phyloP scores from a whole-genome alignment of 768 basidiomycete genomes.

The Collybia nuda region DNA sequence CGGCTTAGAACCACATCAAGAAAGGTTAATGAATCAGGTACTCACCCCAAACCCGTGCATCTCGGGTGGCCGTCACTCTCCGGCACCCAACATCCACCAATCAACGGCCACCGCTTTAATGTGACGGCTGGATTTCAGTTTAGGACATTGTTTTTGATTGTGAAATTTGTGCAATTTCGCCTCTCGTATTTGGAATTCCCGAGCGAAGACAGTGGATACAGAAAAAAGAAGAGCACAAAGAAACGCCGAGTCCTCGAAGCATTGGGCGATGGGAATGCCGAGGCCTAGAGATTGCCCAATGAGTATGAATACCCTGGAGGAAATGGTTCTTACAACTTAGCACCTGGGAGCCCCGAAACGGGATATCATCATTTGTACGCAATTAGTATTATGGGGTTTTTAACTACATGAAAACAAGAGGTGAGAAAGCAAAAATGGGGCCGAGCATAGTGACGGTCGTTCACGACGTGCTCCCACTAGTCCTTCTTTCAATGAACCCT shows the following conservation, averaged over 20 bases:
- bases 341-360: no score
- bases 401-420: background rate
- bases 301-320: no score
- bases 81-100: background rate
- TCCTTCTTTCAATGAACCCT: slow-evolving; percentile 77
- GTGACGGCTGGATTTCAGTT: slow-evolving; percentile 33
- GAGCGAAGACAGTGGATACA: no score
- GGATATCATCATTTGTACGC: no score
- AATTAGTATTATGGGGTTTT: slow-evolving; percentile 42
- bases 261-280: no score
- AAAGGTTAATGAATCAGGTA: background rate
- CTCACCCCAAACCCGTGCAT: slow-evolving; percentile 5
- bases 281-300: no score
- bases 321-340: no score
- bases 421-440: background rate
- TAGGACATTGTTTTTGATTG: slow-evolving; percentile 41
- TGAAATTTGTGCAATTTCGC: no score
- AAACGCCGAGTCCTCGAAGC: background rate
- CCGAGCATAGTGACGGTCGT: background rate
- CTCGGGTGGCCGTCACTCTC: background rate
- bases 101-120: background rate
- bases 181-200: no score
- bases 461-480: slow-evolving; percentile 32
- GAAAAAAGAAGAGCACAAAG: background rate
- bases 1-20: slow-evolving; percentile 1